Evolutionary conservation across 139 green algal species (phyloP).

Genomic region (Asterochloris sp.): DNA sequence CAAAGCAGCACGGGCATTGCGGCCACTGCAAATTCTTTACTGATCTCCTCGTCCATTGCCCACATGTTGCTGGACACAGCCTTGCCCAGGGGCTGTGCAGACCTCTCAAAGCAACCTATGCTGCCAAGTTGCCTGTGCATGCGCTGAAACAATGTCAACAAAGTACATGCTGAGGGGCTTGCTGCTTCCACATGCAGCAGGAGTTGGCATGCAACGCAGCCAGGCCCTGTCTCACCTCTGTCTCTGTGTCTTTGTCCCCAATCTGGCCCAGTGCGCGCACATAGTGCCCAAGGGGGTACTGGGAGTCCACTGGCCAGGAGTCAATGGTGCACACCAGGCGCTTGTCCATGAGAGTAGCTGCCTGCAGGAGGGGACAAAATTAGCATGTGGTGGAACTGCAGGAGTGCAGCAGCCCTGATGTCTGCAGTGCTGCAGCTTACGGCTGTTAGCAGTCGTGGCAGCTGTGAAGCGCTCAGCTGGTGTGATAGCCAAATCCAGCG

Average conservation of each 20-base stretch:
- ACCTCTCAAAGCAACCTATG: neutral
- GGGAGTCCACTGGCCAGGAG: conserved; percentile 64
- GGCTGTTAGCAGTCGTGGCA: too few relatives aligned
- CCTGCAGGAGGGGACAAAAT: conserved; percentile 31
- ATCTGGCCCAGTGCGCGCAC: conserved; percentile 78
- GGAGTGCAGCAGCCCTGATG: too few relatives aligned
- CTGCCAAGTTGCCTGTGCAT: neutral
- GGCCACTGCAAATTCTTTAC: neutral
- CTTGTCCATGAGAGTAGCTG: conserved; percentile 73
- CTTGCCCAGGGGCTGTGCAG: neutral
- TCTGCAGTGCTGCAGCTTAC: too few relatives aligned
- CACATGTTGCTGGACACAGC: neutral
- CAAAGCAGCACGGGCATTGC: neutral
- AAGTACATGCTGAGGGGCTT: neutral
- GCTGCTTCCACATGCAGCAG: neutral
- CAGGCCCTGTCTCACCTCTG: conserved; percentile 37
- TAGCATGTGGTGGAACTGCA: too few relatives aligned
- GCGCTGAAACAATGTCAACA: neutral
- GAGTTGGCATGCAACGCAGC: neutral
- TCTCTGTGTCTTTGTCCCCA: conserved; percentile 81
- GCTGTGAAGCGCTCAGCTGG: too few relatives aligned
- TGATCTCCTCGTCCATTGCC: too few relatives aligned
- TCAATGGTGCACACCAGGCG: conserved; percentile 83
- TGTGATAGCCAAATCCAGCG: too few relatives aligned
- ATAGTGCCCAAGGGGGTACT: conserved; percentile 78